Evolutionary conservation across 371 early-diverging fungal genomes (phyloP).

Genomic region (Lichtheimia hyalospora): DNA sequence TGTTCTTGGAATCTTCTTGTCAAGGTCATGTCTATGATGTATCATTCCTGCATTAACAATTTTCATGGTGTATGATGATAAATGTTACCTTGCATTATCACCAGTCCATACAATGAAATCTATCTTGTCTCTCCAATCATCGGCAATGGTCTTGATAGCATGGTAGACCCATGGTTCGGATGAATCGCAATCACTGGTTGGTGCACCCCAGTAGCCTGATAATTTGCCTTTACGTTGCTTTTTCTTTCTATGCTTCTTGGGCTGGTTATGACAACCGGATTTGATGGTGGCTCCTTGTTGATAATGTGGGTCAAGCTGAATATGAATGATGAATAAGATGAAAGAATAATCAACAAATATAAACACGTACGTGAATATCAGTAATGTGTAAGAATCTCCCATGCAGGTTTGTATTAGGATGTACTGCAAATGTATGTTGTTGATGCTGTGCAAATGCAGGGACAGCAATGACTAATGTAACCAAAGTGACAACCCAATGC

Average conservation of each 20-base stretch:
- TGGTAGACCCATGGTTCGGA: constrained; percentile 61
- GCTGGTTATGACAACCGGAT: constrained; percentile 55
- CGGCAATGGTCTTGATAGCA: constrained; percentile 60
- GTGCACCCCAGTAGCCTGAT: constrained; percentile 57
- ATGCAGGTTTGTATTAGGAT: constrained; percentile 7
- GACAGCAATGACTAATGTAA: not conserved
- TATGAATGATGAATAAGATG: not conserved
- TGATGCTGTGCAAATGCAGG: not conserved
- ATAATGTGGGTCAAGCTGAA: constrained; percentile 52
- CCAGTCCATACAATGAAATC: constrained; percentile 84
- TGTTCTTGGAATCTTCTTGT: constrained; percentile 56
- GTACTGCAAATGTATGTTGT: constrained; percentile 4
- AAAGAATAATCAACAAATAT: not conserved
- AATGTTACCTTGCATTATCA: constrained; percentile 64
- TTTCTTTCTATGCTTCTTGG: constrained; percentile 22
- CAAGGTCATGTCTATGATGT: constrained; percentile 63
- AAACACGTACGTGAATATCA: constrained; percentile 52
- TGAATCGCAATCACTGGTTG: constrained; percentile 67
- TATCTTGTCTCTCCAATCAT: constrained; percentile 48
- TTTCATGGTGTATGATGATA: no score
- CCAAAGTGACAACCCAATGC: not conserved
- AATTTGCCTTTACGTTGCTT: constrained; percentile 23
- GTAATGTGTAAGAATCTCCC: constrained; percentile 67
- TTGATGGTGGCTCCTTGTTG: constrained; percentile 45
- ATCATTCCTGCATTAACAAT: constrained; percentile 6